A percentile compares a stretch with the other conserved stretches of the same genome.
Evolutionary conservation across 2,329 filamentous ascomycete genomes (phyloP).

Genomic region (Pseudocercospora eumusae): DNA sequence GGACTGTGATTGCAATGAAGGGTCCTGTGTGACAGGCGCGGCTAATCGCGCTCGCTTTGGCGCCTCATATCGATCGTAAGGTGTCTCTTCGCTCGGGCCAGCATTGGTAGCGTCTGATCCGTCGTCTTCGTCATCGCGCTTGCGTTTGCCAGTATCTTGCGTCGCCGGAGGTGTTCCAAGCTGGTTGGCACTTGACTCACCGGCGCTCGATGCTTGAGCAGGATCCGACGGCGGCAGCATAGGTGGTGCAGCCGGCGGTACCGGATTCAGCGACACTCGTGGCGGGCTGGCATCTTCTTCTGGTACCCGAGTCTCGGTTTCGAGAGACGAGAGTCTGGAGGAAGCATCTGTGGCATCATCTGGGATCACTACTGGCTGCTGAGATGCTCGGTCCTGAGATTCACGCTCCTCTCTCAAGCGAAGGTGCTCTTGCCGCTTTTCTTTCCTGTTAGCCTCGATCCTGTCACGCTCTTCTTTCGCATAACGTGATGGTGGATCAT

Average conservation of each 20-base stretch:
- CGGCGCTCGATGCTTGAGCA: not conserved
- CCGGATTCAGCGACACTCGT: not conserved
- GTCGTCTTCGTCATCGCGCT: conserved; percentile 26
- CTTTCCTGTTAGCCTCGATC: conserved; percentile 39
- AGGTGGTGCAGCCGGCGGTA: not conserved
- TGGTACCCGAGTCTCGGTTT: conserved; percentile 18
- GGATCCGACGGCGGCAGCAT: conserved; percentile 3
- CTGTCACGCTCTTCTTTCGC: conserved; percentile 57
- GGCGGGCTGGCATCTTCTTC: not conserved
- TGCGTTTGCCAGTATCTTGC: conserved; percentile 22
- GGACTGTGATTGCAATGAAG: conserved; percentile 1
- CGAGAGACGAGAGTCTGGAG: conserved; percentile 29
- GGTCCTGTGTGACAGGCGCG: not conserved
- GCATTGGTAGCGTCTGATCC: conserved; percentile 12
- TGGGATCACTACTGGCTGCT: conserved; percentile 19
- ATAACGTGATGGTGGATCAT: conserved; percentile 83
- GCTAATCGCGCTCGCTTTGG: conserved; percentile 28
- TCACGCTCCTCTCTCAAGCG: conserved; percentile 18
- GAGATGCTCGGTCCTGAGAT: conserved; percentile 20
- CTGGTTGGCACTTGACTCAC: not conserved
- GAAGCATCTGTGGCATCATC: conserved; percentile 28
- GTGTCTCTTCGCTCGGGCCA: conserved; percentile 7
- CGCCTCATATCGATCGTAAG: conserved; percentile 12
- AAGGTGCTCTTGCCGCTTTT: conserved; percentile 32
- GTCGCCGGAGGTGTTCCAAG: conserved; percentile 17